Evolutionary conservation across 495 filamentous ascomycete genomes (phyloP).

Genomic region (Jackrogersella multiformis): DNA sequence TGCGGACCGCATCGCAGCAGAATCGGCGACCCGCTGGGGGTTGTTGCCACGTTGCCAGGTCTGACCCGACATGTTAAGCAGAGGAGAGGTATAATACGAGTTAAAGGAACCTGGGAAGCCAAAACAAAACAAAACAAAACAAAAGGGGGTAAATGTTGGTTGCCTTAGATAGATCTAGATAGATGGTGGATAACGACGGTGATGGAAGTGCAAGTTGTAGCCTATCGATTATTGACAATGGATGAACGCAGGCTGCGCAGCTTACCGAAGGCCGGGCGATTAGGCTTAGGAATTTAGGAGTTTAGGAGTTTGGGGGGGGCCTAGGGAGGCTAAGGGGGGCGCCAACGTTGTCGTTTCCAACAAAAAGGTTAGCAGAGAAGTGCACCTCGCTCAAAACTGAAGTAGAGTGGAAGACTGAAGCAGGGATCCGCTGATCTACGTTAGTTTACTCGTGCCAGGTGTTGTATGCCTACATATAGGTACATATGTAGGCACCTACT

Average conservation of each 20-base stretch:
- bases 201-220: background rate
- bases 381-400: slow-evolving; percentile 30
- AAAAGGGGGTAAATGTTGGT: slow-evolving; percentile 11
- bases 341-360: slow-evolving; percentile 25
- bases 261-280: slow-evolving; percentile 29
- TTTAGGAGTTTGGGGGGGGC: slow-evolving; percentile 11
- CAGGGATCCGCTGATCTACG: slow-evolving; percentile 37
- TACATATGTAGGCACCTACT: too few species aligned
- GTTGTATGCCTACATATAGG: too few species aligned
- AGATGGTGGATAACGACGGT: slow-evolving; percentile 13
- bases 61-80: slow-evolving; percentile 36
- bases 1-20: slow-evolving; percentile 32
- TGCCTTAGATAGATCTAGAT: slow-evolving; percentile 4
- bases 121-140: too few species aligned
- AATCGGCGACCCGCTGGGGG: slow-evolving; percentile 29
- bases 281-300: slow-evolving; percentile 9
- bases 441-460: slow-evolving; percentile 44
- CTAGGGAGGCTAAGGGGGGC: slow-evolving; percentile 19
- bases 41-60: slow-evolving; percentile 32
- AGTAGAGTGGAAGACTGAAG: too few species aligned
- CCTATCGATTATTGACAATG: slow-evolving; percentile 21
- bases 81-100: background rate
- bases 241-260: background rate
- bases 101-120: too few species aligned
- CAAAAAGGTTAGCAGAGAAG: slow-evolving; percentile 31